Percentiles rank a stretch among this genome's conserved stretches.
Evolutionary conservation across 352 stramenopile species (phyloP).

Genomic region (Peronospora destructor): DNA sequence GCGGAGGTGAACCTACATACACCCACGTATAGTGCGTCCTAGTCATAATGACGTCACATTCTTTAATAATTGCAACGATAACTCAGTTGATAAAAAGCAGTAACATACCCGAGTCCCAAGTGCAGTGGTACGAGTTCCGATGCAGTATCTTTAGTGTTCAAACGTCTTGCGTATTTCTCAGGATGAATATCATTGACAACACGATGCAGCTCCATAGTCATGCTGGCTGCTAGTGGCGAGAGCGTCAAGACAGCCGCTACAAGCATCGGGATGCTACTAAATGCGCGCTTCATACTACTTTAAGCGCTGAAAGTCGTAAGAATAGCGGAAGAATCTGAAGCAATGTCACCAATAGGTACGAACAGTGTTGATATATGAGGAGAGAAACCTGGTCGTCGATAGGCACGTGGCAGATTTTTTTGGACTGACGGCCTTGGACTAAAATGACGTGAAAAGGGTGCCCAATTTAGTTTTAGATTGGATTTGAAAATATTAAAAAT

Average conservation of each 20-base stretch:
- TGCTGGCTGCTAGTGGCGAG: conserved; percentile 4
- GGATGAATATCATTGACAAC: conserved; percentile 27
- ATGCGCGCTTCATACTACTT: conserved; percentile 23
- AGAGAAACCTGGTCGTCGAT: too few species aligned
- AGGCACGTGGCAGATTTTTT: too few species aligned
- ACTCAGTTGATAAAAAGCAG: neutral
- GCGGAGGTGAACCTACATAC: conserved; percentile 70
- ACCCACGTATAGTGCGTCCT: conserved; percentile 84
- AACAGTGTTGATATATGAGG: too few species aligned
- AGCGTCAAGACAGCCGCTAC: conserved; percentile 7
- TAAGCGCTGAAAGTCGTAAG: neutral
- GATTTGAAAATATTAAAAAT: too few species aligned
- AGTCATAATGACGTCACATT: conserved; percentile 3
- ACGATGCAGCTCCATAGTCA: conserved; percentile 43
- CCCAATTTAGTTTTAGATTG: too few species aligned
- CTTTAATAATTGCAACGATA: neutral
- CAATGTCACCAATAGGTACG: too few species aligned
- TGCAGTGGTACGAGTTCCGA: conserved; percentile 60
- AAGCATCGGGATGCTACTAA: conserved; percentile 12
- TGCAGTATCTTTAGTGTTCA: conserved; percentile 28
- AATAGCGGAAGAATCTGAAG: neutral
- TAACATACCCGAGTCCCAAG: conserved; percentile 49
- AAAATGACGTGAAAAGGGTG: too few species aligned
- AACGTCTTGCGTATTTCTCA: conserved; percentile 41
- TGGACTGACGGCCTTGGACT: too few species aligned